These are phyloP conservation scores for Daedaleopsis sinensis DNA, from an alignment of 768 basidiomycete genomes.

Conservation along the genomic window DNA sequence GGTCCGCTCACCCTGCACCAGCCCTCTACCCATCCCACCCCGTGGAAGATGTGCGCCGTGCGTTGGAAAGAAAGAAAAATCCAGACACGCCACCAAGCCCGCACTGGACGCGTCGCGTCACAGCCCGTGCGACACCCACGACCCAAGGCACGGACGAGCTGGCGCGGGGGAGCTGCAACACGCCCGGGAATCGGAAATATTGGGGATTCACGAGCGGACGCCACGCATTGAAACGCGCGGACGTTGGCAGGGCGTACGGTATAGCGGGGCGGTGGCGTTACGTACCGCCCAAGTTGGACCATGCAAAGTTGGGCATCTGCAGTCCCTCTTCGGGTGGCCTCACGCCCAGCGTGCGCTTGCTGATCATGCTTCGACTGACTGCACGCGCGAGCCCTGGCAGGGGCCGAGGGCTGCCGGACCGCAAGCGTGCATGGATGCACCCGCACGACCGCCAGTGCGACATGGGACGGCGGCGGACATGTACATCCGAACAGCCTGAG, in stretches of 20 bases:
- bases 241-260: neutral
- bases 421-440: too few relatives aligned
- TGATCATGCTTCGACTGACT: too few relatives aligned
- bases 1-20: neutral
- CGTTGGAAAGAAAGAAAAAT: too few relatives aligned
- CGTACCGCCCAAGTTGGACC: neutral
- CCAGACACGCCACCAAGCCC: too few relatives aligned
- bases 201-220: neutral
- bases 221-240: neutral
- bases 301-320: neutral
- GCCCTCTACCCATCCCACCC: neutral
- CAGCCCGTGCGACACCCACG: neutral
- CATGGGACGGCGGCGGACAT: too few relatives aligned
- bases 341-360: neutral
- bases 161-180: neutral
- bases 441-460: neutral
- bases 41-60: neutral
- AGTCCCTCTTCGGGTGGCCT: neutral
- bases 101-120: too few relatives aligned
- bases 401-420: neutral
- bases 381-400: too few relatives aligned
- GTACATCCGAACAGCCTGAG: too few relatives aligned
- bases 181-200: neutral
- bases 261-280: neutral
- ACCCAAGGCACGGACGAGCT: neutral